phyloP scores from a whole-genome alignment of 2,329 filamentous ascomycete species.

The Neobulgaria alba region DNA sequence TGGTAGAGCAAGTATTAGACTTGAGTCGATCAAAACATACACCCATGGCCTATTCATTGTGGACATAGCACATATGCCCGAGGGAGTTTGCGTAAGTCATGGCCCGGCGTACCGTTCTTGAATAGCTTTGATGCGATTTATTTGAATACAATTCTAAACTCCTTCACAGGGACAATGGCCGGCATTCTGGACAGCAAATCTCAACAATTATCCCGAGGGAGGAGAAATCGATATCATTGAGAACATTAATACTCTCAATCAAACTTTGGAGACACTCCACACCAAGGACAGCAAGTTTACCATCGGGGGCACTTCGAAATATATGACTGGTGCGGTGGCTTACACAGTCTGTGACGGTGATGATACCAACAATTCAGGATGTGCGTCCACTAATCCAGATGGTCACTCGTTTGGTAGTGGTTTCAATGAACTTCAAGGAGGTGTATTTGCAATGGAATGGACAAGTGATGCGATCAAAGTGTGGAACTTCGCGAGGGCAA shows the following conservation, averaged over 20 bases:
- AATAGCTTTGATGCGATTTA: too few relatives aligned
- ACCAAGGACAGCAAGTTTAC: slow-evolving; percentile 34
- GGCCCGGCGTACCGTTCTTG: too few relatives aligned
- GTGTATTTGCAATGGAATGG: slow-evolving; percentile 64
- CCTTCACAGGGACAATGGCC: slow-evolving; percentile 63
- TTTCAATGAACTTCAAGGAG: slow-evolving; percentile 57
- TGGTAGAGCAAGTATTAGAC: slow-evolving; percentile 49
- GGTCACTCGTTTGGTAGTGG: slow-evolving; percentile 48
- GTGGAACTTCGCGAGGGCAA: slow-evolving; percentile 62
- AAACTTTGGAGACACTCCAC: slow-evolving; percentile 31
- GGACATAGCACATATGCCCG: slow-evolving; percentile 64
- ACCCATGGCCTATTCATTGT: slow-evolving; percentile 59
- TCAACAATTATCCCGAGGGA: slow-evolving; percentile 20
- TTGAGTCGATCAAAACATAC: slow-evolving; percentile 56
- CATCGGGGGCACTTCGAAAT: slow-evolving; percentile 20
- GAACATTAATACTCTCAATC: slow-evolving; percentile 35
- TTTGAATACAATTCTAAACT: too few relatives aligned
- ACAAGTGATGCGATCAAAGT: slow-evolving; percentile 56
- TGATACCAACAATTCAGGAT: slow-evolving; percentile 30
- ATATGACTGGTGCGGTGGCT: slow-evolving; percentile 32
- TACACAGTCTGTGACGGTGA: slow-evolving; percentile 31
- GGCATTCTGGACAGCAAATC: slow-evolving; percentile 35
- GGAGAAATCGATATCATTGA: slow-evolving; percentile 36
- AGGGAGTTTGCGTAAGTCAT: slow-evolving; percentile 47
- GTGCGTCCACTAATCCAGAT: slow-evolving; percentile 29